Evolutionary conservation across 2,329 filamentous ascomycete species (phyloP), one percentile per base, ranked within the genome.

Genomic region (Graphilbum ipis-grandicollis): DNA sequence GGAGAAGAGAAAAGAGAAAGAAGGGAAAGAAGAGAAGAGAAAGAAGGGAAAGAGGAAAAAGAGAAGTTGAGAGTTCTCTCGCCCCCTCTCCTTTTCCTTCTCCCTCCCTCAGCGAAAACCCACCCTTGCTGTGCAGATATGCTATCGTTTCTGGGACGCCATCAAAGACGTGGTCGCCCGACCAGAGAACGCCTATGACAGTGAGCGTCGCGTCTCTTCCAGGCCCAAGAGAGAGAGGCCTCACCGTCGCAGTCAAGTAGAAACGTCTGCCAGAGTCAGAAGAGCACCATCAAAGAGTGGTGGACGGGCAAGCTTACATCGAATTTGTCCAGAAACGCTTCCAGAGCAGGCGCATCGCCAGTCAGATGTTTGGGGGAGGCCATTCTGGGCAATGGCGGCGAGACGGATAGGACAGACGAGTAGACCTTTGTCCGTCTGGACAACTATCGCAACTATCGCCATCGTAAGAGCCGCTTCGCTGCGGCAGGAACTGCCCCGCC

Each of bases 221-320:
- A n/a, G n/a, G n/a, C n/a, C n/a, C n/a, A n/a, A n/a, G n/a, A n/a
- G n/a, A 29, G 12, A 18, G 19, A 13, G n/a, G 23, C 52, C 65
- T 50, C 63, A 93, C 88, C 90, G 72, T 98, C 90, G 60, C 90
- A 98, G 55, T 98, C 90, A 51, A 98, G 83, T 12, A 98, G 65
- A 52, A 98, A 96, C 26, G 82, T 75, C 84, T 93, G 47, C 2
- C 4, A 9, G 21, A 38, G 44, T 41, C 30, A 46, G 33, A 9
- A 7, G 4, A 14, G 10, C 9, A 17, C n/a, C n/a, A n/a, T n/a
- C n/a, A n/a, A n/a, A n/a, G 4, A 15, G 22, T 5, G 4, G 17
- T 3, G 5, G 28, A 17, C 12, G 15, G 10, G 22, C 10, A 5
- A 4, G 65, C 84, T 59, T 60, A 93, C 90, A 64, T 98, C 90